Evolutionary conservation across 768 basidiomycete species (phyloP).

Genomic region (Kondoa subrosea): DNA sequence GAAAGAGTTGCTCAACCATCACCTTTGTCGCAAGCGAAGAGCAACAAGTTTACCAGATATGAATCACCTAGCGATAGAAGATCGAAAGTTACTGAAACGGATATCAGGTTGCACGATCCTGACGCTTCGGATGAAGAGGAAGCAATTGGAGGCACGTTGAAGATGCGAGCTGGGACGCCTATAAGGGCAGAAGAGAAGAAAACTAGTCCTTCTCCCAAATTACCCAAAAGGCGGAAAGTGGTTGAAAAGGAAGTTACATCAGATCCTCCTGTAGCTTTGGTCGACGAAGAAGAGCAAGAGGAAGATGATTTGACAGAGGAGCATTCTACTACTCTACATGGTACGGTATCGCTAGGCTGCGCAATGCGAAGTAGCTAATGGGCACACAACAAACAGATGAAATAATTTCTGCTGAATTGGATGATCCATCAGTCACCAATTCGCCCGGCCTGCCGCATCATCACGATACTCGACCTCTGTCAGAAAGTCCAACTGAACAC

Average conservation of each 20-base stretch:
- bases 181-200: neutral
- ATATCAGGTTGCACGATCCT: neutral
- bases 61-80: neutral
- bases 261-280: neutral
- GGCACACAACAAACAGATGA: neutral
- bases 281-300: neutral
- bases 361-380: neutral
- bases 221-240: neutral
- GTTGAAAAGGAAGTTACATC: neutral
- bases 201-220: neutral
- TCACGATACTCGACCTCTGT: neutral
- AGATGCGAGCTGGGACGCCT: neutral
- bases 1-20: neutral
- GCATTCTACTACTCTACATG: neutral
- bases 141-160: neutral
- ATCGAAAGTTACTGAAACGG: neutral
- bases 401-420: neutral
- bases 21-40: neutral
- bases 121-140: neutral
- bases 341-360: neutral
- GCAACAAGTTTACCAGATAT: neutral
- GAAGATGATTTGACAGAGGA: neutral
- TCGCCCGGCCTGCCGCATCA: neutral
- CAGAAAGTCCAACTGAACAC: neutral
- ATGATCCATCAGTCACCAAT: neutral